Evolutionary conservation across 257 asterid species (phyloP).

Genomic region (Mitragyna speciosa): DNA sequence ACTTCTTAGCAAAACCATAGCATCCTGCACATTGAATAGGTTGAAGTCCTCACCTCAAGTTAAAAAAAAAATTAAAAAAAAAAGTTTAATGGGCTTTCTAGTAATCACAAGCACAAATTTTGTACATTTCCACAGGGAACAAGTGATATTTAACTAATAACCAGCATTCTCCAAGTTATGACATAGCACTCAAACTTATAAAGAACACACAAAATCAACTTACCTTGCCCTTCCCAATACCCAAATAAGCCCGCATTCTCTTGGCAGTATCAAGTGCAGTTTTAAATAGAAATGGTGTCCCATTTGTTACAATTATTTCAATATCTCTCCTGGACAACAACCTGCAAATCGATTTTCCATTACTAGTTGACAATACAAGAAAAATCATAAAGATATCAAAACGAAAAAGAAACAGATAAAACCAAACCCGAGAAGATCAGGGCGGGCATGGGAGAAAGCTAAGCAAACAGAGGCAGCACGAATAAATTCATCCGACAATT

Average conservation of each 20-base stretch:
- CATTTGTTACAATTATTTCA: conserved; percentile 70
- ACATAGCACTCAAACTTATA: neutral
- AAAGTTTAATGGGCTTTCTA: too few species aligned
- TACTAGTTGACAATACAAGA: neutral
- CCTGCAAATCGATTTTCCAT: conserved; percentile 34
- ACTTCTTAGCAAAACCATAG: too few species aligned
- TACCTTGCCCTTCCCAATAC: conserved; percentile 56
- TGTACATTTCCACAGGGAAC: neutral
- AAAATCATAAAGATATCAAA: neutral
- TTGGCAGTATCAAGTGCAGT: conserved; percentile 75
- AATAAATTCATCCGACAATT: conserved; percentile 54
- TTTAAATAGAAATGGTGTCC: conserved; percentile 86
- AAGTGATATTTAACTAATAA: neutral
- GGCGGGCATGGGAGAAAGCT: conserved; percentile 64
- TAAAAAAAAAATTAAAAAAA: too few species aligned
- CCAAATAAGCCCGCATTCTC: conserved; percentile 75
- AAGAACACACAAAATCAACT: conserved; percentile 13
- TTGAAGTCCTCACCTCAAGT: too few species aligned
- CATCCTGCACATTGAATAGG: too few species aligned
- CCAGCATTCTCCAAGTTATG: neutral
- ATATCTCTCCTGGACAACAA: conserved; percentile 69
- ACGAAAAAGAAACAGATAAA: neutral
- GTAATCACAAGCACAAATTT: neutral
- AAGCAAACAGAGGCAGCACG: conserved; percentile 56
- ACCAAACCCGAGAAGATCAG: conserved; percentile 66